Conservation (phyloP, 495 filamentous ascomycete genomes). For the Beverwykella pulmonaria region DNA sequence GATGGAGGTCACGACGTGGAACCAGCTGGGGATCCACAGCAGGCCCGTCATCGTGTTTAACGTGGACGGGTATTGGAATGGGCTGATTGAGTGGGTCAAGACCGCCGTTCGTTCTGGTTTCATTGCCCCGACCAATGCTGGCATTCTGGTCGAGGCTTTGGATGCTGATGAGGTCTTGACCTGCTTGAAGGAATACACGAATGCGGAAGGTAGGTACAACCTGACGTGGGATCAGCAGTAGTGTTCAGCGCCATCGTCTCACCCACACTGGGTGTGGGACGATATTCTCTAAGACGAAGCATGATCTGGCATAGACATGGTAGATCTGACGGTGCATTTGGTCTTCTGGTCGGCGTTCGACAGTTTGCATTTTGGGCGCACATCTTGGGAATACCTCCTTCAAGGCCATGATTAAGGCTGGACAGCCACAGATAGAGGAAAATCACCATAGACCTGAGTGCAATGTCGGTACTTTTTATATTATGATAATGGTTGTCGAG, state of each 20-base stretch:
- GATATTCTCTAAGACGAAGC: too few species aligned
- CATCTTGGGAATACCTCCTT: too few species aligned
- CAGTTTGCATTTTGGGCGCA: too few species aligned
- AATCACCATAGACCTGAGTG: too few species aligned
- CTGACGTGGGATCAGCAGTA: slow-evolving; percentile 73
- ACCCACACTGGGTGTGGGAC: too few species aligned
- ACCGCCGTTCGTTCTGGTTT: slow-evolving; percentile 78
- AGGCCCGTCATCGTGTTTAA: slow-evolving; percentile 81
- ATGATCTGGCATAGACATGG: too few species aligned
- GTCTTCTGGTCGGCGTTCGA: too few species aligned
- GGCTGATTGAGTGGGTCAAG: slow-evolving; percentile 77
- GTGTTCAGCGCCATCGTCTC: neutral
- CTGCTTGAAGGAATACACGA: slow-evolving; percentile 71
- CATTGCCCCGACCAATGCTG: slow-evolving; percentile 65
- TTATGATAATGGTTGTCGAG: too few species aligned
- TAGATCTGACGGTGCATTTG: too few species aligned
- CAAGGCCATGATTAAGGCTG: too few species aligned
- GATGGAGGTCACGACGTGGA: slow-evolving; percentile 97
- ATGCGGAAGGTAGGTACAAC: slow-evolving; percentile 71
- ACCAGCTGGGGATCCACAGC: slow-evolving; percentile 91
- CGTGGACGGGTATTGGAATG: slow-evolving; percentile 88
- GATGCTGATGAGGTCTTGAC: slow-evolving; percentile 70
- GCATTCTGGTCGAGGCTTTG: slow-evolving; percentile 77
- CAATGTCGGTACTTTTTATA: too few species aligned
- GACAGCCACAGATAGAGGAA: too few species aligned